Base-by-base conservation (phyloP, 805 yeast species). In the Saccharomyces eubayanus region DNA sequence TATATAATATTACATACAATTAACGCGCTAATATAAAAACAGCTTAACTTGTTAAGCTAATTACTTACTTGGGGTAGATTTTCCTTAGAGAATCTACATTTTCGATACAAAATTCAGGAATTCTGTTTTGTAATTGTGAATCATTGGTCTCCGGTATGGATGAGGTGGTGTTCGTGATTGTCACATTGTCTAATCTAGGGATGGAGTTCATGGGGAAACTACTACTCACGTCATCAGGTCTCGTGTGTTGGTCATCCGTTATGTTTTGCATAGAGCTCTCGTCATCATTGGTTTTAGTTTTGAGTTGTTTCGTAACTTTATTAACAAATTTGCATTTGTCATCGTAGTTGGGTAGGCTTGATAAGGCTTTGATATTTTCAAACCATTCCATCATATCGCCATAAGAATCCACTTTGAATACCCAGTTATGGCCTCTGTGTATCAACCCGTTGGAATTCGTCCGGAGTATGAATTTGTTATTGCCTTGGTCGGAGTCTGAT, bases 391-490 rank as follows among this genome's bases (percentile, higher is more conserved):
- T 81, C 92, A 90, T 88, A 31, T 78, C 70, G 41, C 83, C 86
- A 62, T 86, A 87, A 49, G 86, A 80, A 63, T 87, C 94, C 16
- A 95, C 85, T 59, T 96, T 79, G 74, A 92, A 91, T 12, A 91
- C 94, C 89, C 94, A 89, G 62, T 89, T 90, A 72, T 91, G 97
- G 46, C 89, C 88, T 63, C 89, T 78, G 57, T 83, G 85, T 57
- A 89, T 77, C 55, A 86, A 72, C 12, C 94, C 94, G 56, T 83
- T 81, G 57, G 84, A 83, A 63, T 86, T 88, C n/a, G 90, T 82
- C 59, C 80, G 82, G 56, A 92, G 73, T 10, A 90, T 88, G 70
- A 92, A 94, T 72, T 90, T 90, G 67, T 83, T 83, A 49, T 79
- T 80, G n/a, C 77, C 73, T 16, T 36, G 43, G 24, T 36, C 43